A percentile compares a stretch with the other conserved stretches of the same genome.
These are phyloP conservation scores for Phaeolepiota aurea DNA, from an alignment of 768 basidiomycete genomes.

Conservation along the genomic window DNA sequence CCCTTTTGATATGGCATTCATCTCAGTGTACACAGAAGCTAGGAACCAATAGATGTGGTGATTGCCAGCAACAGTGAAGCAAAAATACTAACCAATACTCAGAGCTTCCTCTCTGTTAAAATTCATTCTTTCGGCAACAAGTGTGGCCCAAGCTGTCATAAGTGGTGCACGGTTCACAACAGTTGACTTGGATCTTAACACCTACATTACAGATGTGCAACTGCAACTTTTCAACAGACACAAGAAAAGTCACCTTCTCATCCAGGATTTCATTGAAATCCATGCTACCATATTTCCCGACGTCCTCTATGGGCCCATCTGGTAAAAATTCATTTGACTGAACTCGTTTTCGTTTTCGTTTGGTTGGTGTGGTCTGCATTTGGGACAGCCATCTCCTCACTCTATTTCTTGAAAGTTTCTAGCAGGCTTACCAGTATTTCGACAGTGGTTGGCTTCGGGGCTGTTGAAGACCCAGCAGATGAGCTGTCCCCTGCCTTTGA, in stretches of 20 bases:
- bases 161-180: constrained; percentile 89
- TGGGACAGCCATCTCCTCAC: too few relatives aligned
- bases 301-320: constrained; percentile 39
- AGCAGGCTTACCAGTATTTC: constrained; percentile 23
- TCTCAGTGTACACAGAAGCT: constrained; percentile 92
- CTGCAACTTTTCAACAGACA: not conserved
- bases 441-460: constrained; percentile 13
- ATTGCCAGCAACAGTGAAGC: not conserved
- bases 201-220: constrained; percentile 26
- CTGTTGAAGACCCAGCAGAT: constrained; percentile 11
- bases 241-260: constrained; percentile 43
- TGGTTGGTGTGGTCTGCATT: constrained; percentile 33
- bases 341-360: constrained; percentile 47
- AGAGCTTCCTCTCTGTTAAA: constrained; percentile 87
- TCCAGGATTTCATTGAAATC: constrained; percentile 70
- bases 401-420: too few relatives aligned
- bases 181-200: constrained; percentile 48
- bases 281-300: constrained; percentile 40
- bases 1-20: constrained; percentile 85
- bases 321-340: constrained; percentile 56
- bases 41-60: not conserved
- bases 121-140: constrained; percentile 80
- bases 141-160: constrained; percentile 88
- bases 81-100: constrained; percentile 58
- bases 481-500: constrained; percentile 12